A percentile compares a stretch with the other conserved stretches of the same genome.
Evolutionary conservation across 2,329 filamentous ascomycete genomes (phyloP).

Genomic region (Botrytis tulipae): DNA sequence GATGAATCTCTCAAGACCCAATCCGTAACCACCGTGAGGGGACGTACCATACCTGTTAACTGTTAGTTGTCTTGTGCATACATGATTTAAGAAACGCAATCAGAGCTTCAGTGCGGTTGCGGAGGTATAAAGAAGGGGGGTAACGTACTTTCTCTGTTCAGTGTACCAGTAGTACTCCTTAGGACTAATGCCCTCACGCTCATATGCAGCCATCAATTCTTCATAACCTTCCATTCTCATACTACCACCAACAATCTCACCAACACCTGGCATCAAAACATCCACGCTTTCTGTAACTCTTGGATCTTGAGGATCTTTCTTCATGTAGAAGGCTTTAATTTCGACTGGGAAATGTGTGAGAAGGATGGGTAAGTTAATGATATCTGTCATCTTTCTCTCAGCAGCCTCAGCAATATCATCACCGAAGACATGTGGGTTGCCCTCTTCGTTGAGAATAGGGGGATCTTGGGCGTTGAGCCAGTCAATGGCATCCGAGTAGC

Average conservation of each 20-base stretch:
- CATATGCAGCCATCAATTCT: slow-evolving; percentile 84
- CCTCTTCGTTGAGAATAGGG: slow-evolving; percentile 86
- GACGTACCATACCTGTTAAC: slow-evolving; percentile 75
- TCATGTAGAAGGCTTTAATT: slow-evolving; percentile 99
- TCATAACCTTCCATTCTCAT: slow-evolving; percentile 96
- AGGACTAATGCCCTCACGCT: slow-evolving; percentile 80
- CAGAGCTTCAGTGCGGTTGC: neutral
- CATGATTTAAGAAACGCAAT: too few relatives aligned
- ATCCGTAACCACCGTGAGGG: slow-evolving; percentile 77
- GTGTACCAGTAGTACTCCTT: slow-evolving; percentile 97
- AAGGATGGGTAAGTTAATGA: slow-evolving; percentile 92
- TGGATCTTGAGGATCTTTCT: slow-evolving; percentile 73
- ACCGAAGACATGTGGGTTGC: slow-evolving; percentile 83
- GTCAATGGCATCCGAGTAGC: slow-evolving; percentile 87
- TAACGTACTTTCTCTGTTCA: slow-evolving; percentile 79
- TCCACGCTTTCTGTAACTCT: slow-evolving; percentile 94
- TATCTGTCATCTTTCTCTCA: slow-evolving; percentile 95
- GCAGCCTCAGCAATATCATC: slow-evolving; percentile 98
- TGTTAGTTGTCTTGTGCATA: slow-evolving; percentile 14
- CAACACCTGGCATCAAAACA: slow-evolving; percentile 82
- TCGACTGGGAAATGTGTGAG: slow-evolving; percentile 94
- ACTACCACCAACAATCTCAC: slow-evolving; percentile 92
- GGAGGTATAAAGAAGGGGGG: neutral
- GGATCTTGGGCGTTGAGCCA: slow-evolving; percentile 85
- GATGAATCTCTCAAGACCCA: slow-evolving; percentile 79